phyloP scores from a whole-genome alignment of 192 early-diverging fungal genomes.

The Thamnidium elegans region DNA sequence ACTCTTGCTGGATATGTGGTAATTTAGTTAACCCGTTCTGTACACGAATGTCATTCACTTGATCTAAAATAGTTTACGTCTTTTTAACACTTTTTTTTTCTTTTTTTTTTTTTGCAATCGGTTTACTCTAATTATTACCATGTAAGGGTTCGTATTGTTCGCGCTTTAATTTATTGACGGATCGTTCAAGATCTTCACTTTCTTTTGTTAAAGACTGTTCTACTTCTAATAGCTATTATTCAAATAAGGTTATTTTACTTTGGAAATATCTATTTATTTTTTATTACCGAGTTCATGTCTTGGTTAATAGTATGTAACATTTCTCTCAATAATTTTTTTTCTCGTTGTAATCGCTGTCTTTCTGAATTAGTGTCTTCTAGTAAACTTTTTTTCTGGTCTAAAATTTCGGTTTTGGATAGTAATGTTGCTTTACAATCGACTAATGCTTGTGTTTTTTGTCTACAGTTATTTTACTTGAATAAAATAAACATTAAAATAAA shows the following conservation, averaged over 20 bases:
- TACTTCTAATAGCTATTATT: constrained; percentile 20
- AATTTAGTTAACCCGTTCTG: constrained; percentile 25
- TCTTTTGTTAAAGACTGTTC: constrained; percentile 29
- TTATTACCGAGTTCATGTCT: constrained; percentile 33
- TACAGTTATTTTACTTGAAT: neutral
- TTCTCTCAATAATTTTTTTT: constrained; percentile 28
- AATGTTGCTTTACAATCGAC: constrained; percentile 29
- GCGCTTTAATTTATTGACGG: constrained; percentile 14
- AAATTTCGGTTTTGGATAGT: constrained; percentile 16
- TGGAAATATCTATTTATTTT: neutral
- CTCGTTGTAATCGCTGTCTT: constrained; percentile 25
- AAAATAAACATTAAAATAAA: too few species aligned
- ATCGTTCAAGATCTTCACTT: constrained; percentile 25
- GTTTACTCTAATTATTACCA: constrained; percentile 8
- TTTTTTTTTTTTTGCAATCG: neutral
- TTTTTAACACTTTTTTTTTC: neutral
- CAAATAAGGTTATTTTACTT: neutral
- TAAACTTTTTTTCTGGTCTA: constrained; percentile 28
- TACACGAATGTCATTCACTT: constrained; percentile 28
- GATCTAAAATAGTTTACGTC: constrained; percentile 11
- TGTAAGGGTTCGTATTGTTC: constrained; percentile 36
- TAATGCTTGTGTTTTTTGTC: constrained; percentile 29
- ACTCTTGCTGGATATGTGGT: constrained; percentile 37
- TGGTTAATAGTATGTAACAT: constrained; percentile 34
- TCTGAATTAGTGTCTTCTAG: constrained; percentile 33